phyloP scores from a whole-genome alignment of 2,329 filamentous ascomycete genomes.

The Cercospora berteroae region DNA sequence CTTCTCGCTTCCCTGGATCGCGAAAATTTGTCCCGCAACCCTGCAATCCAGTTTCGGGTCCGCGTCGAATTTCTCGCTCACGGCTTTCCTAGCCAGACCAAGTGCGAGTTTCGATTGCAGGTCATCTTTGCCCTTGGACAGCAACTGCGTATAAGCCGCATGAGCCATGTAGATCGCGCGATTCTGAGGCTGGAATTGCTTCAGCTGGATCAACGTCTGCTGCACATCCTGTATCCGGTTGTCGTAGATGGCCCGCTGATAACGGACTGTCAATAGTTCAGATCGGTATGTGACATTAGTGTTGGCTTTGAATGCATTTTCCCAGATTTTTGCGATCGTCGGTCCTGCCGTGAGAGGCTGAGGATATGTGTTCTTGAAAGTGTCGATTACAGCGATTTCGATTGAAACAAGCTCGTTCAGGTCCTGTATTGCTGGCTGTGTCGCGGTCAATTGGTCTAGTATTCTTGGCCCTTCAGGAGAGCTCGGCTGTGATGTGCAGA shows the following conservation, averaged over 20 bases:
- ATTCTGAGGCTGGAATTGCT: conserved; percentile 34
- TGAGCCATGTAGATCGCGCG: conserved; percentile 37
- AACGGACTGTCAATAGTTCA: conserved; percentile 33
- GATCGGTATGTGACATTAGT: conserved; percentile 27
- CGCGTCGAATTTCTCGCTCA: conserved; percentile 34
- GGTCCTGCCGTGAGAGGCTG: conserved; percentile 31
- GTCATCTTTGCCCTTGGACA: conserved; percentile 33
- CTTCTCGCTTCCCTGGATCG: conserved; percentile 28
- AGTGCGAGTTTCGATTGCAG: conserved; percentile 33
- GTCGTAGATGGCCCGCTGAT: conserved; percentile 33
- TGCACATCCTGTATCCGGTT: conserved; percentile 36
- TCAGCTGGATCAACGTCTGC: conserved; percentile 38
- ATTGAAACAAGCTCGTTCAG: conserved; percentile 31
- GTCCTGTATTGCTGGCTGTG: conserved; percentile 30
- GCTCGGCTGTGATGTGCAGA: conserved; percentile 23
- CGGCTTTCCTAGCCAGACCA: conserved; percentile 34
- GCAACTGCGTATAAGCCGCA: conserved; percentile 36
- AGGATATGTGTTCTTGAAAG: conserved; percentile 30
- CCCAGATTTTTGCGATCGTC: conserved; percentile 35
- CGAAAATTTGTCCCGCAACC: conserved; percentile 37
- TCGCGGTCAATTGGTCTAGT: conserved; percentile 28
- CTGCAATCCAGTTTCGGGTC: conserved; percentile 33
- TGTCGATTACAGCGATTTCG: conserved; percentile 33
- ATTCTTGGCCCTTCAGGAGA: conserved; percentile 19
- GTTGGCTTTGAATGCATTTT: conserved; percentile 32